Base-by-base conservation (phyloP, 2,329 filamentous ascomycete genomes). In the Fusarium siculi region DNA sequence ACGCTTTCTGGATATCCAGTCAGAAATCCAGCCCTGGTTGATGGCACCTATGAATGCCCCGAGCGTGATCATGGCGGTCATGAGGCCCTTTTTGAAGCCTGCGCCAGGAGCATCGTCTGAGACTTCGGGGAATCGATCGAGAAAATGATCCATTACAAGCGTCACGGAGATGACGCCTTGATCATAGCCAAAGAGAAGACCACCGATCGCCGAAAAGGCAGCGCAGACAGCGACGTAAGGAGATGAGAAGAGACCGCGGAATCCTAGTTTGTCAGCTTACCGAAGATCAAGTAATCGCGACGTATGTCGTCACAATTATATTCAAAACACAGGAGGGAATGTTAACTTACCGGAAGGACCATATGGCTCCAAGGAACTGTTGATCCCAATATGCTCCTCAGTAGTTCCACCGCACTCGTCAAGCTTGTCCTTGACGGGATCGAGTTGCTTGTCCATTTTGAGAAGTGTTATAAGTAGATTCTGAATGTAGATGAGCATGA, bases 11-110 rank as follows among this genome's bases (percentile, higher is more conserved):
- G 79, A 80, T 30, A 80, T 68, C 15, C 66, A 67, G 64, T 82
- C 81, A 37, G 80, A 79, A 10, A 82, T 67, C 65, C 83, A 81
- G 2, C 82, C 82, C 63, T 83, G 83, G 65, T 81, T 75, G 28
- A 87, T 76, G 7, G 86, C 86, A 11, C 86, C 86, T 67, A 86
- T 76, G 81, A 85, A 86, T 11, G 85, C 85, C 61, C 84, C 80
- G 1, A 87, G 79, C 6, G 85, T 78, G 11, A 87, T 78, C n/a
- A 84, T 85, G 37, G 86, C 86, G 9, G 87, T 85, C 70, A 87
- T 86, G 80, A 86, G 86, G 30, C 85, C 78, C 25, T 75, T 76
- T 49, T 75, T 73, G 50, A 78, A 77, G 9, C 84, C 84, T 6
- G 83, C 81, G 5, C 85, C 85, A 12, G 82, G 76, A 10, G 79